Percentiles rank a stretch among this genome's conserved stretches.
These are phyloP conservation scores for Tagetes patula DNA, from an alignment of 129 eudicot genomes.

Conservation along the genomic window DNA sequence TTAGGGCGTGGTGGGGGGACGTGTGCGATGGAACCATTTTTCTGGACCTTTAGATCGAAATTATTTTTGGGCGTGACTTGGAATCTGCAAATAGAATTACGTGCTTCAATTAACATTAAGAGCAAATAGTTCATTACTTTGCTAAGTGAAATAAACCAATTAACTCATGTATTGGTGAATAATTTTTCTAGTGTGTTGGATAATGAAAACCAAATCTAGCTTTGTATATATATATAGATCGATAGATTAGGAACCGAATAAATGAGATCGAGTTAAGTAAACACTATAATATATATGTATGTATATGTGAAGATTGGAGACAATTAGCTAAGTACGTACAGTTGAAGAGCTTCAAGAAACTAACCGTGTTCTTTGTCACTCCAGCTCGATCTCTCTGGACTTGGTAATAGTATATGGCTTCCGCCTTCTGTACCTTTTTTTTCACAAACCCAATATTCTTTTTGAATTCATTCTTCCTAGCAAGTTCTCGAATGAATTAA, in stretches of 20 bases:
- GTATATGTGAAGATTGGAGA: neutral
- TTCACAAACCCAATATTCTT: conserved; percentile 30
- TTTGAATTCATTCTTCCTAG: too few relatives aligned
- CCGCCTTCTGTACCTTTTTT: conserved; percentile 84
- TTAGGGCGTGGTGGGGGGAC: conserved; percentile 99
- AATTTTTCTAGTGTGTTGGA: too few relatives aligned
- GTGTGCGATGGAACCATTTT: conserved; percentile 90
- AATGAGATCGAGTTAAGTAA: neutral
- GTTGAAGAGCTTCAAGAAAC: conserved; percentile 96
- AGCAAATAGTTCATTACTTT: conserved; percentile 11
- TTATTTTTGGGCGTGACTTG: conserved; percentile 98
- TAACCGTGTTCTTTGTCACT: conserved; percentile 94
- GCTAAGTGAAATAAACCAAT: neutral
- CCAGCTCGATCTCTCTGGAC: conserved; percentile 88
- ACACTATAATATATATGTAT: neutral
- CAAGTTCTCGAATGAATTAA: too few relatives aligned
- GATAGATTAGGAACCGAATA: neutral
- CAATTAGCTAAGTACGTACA: conserved; percentile 40
- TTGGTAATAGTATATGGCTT: conserved; percentile 93
- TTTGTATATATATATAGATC: too few relatives aligned
- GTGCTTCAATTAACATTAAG: conserved; percentile 1
- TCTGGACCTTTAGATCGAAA: conserved; percentile 78
- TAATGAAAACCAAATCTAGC: too few relatives aligned
- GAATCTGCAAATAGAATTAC: conserved; percentile 53
- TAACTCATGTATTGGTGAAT: too few relatives aligned